phyloP scores from a whole-genome alignment of 148 eudicot genomes.

The Rhododendron simsii region DNA sequence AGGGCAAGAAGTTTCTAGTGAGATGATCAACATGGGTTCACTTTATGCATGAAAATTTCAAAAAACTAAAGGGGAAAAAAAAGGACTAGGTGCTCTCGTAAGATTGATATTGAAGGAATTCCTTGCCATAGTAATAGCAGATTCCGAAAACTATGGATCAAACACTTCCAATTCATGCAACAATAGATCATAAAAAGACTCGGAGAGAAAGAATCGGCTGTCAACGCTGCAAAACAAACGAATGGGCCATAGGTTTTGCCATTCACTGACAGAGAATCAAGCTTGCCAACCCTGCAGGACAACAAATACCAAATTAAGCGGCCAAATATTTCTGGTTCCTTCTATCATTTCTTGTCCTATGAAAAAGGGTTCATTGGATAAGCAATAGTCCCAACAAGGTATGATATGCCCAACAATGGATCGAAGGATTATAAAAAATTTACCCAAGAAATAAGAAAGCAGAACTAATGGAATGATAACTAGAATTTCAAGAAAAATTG shows the following conservation, averaged over 20 bases:
- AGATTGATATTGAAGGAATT: background rate
- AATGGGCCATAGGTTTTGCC: background rate
- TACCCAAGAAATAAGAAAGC: background rate
- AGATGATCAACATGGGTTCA: background rate
- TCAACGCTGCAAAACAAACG: background rate
- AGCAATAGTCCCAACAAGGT: background rate
- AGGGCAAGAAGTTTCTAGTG: background rate
- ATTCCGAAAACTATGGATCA: background rate
- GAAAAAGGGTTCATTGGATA: background rate
- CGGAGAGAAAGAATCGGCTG: background rate
- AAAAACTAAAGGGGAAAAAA: background rate
- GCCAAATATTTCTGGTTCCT: background rate
- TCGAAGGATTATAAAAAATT: background rate
- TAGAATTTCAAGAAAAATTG: background rate
- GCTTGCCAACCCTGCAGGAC: constrained; percentile 6
- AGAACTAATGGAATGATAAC: background rate
- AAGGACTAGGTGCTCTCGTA: background rate
- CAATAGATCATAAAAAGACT: background rate
- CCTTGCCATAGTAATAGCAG: background rate
- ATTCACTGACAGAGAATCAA: background rate
- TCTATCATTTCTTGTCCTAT: background rate
- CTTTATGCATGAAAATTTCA: background rate
- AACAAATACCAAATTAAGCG: background rate
- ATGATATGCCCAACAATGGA: background rate
- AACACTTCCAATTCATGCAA: background rate